phyloP scores from a whole-genome alignment of 192 early-diverging fungal genomes.

The Mortierella claussenii region DNA sequence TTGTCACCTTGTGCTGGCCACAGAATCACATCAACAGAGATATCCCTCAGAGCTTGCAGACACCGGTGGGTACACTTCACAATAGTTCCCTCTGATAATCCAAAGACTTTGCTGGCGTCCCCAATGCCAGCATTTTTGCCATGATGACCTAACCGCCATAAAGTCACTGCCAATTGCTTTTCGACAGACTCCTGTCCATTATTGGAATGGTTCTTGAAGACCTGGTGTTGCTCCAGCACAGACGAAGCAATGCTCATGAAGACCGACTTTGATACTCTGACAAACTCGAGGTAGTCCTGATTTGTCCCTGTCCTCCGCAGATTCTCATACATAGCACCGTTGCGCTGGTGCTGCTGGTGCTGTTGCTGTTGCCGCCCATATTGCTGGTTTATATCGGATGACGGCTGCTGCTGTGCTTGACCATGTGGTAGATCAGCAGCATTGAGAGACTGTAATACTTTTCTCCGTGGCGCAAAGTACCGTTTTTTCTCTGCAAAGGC shows the following conservation, averaged over 20 bases:
- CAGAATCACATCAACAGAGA: slow-evolving; percentile 21
- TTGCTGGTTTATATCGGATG: too few relatives aligned
- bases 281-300: slow-evolving; percentile 29
- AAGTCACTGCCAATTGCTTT: slow-evolving; percentile 38
- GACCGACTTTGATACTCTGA: slow-evolving; percentile 23
- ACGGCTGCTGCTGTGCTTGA: too few relatives aligned
- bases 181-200: slow-evolving; percentile 23
- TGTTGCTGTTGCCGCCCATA: too few relatives aligned
- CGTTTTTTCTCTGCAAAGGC: slow-evolving; percentile 26
- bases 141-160: slow-evolving; percentile 45
- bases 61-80: slow-evolving; percentile 44
- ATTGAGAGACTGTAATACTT: too few relatives aligned
- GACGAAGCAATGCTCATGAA: slow-evolving; percentile 32
- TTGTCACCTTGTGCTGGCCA: slow-evolving; percentile 33
- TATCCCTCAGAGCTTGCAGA: slow-evolving; percentile 30
- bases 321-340: slow-evolving; percentile 21
- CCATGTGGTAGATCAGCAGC: too few relatives aligned
- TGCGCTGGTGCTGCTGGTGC: not conserved
- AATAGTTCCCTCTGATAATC: slow-evolving; percentile 38
- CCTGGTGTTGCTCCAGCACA: slow-evolving; percentile 19
- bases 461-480: slow-evolving; percentile 25
- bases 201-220: slow-evolving; percentile 32
- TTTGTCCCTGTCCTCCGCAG: slow-evolving; percentile 15
- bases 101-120: slow-evolving; percentile 37
- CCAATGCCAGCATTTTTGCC: slow-evolving; percentile 29